These are phyloP conservation scores for Aplosporella prunicola DNA, from an alignment of 2,329 filamentous ascomycete genomes.

Conservation along the genomic window DNA sequence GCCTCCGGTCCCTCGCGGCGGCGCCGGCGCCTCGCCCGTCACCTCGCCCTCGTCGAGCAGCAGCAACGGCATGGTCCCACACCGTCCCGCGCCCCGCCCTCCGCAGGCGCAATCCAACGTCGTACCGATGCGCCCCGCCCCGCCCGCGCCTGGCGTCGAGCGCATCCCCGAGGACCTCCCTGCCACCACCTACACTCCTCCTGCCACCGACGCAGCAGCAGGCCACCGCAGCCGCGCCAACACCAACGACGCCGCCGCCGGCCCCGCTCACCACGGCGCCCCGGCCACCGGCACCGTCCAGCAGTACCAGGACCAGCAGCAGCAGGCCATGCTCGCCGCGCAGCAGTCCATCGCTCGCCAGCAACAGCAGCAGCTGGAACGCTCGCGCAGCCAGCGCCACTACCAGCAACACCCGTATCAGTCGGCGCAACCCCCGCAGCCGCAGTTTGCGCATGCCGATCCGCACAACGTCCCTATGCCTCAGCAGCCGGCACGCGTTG, in stretches of 20 bases:
- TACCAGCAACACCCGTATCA: constrained; percentile 31
- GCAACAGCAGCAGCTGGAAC: constrained; percentile 59
- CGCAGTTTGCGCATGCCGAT: constrained; percentile 32
- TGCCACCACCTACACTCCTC: constrained; percentile 33
- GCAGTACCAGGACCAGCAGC: constrained; percentile 63
- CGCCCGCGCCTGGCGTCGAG: constrained; percentile 43
- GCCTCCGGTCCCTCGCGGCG: constrained; percentile 63
- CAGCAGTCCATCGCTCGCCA: constrained; percentile 57
- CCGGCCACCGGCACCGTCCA: constrained; percentile 23
- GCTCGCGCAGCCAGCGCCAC: constrained; percentile 55
- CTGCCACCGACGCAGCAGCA: constrained; percentile 19
- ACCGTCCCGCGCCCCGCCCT: constrained; percentile 79
- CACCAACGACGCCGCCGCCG: constrained; percentile 28
- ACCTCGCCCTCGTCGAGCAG: constrained; percentile 34
- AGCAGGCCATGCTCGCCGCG: constrained; percentile 70
- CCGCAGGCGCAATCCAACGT: constrained; percentile 45
- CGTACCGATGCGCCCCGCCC: constrained; percentile 47
- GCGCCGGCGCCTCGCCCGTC: constrained; percentile 36
- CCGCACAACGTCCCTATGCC: constrained; percentile 35
- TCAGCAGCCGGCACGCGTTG: constrained; percentile 38
- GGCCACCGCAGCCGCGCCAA: constrained; percentile 34
- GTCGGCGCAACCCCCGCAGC: constrained; percentile 40
- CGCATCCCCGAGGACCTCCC: constrained; percentile 27
- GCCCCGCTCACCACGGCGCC: constrained; percentile 18
- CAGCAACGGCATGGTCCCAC: constrained; percentile 53